These are phyloP conservation scores for Castanopsis chinensis DNA, from an alignment of 306 rosid species.

Conservation along the genomic window DNA sequence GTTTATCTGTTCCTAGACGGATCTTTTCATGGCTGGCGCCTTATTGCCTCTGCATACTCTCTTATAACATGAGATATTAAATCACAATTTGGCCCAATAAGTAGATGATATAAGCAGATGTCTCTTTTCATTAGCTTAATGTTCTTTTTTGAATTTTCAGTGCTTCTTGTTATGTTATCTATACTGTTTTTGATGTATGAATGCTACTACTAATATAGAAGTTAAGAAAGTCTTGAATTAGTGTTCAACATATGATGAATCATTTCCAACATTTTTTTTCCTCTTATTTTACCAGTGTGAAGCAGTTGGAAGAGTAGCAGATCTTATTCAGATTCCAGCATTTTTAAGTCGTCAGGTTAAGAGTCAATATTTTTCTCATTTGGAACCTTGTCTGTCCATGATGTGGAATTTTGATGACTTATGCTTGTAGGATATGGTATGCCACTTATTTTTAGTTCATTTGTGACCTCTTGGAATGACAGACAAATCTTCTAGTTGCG, in stretches of 20 bases:
- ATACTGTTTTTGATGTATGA: not conserved
- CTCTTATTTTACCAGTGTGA: constrained; percentile 62
- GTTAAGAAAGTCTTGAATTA: not conserved
- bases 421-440: too few species aligned
- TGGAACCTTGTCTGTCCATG: too few species aligned
- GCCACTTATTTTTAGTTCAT: too few species aligned
- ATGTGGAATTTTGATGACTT: too few species aligned
- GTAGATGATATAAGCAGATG: not conserved
- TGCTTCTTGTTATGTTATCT: not conserved
- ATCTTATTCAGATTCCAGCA: constrained; percentile 95
- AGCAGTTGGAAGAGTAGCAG: constrained; percentile 90
- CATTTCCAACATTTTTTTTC: constrained; percentile 1
- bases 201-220: not conserved
- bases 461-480: too few species aligned
- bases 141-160: not conserved
- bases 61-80: too few species aligned
- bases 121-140: not conserved
- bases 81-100: not conserved
- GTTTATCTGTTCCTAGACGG: too few species aligned
- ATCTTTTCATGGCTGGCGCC: too few species aligned
- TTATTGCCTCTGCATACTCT: too few species aligned
- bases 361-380: not conserved
- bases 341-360: constrained; percentile 87
- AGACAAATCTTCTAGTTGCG: too few species aligned
- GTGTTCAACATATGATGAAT: not conserved